Base-by-base conservation (phyloP, 371 early-diverging fungal species). In the Saksenaea oblongispora region DNA sequence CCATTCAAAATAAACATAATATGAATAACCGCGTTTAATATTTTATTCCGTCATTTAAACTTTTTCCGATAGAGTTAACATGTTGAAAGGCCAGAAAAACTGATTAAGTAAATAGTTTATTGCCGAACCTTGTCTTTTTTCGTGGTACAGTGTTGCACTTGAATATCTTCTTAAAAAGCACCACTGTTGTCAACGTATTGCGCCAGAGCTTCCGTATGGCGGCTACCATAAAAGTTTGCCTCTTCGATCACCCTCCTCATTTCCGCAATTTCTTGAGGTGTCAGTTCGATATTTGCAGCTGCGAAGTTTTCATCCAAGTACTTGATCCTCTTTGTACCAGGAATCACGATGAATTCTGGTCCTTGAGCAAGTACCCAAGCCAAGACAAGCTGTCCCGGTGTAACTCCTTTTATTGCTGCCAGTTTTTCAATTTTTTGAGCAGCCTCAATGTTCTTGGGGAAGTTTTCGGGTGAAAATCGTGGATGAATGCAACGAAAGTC, bases 351-450 rank as follows among this genome's bases (percentile, higher is more conserved):
- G 44, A 82, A 73, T 13, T 69, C 73, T 13, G 44, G 34, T 3
- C 75, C 75, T 62, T 81, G 81, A 15, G 77, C 71, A 57, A 85
- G 65, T 11, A 89, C 74, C 88, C 90, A 89, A 0, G 85, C 82
- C 37, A 89, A 70, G 5, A 75, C 75, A 15, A 87, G 58, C 64
- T 87, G 84, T 3, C 75, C 56, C 3, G 80, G 56, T 4, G 77
- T 74, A 34, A 67, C 62, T 4, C 73, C 71, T 56, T 84, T 85
- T 58, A 69, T 64, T 13, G 61, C 65, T n/a, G 86, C 86, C 9
- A 86, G 42, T 0, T 24, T 65, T 15, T 73, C 61, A 31, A 87
- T 68, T 22, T 74, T 77, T 15, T 80, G 65, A 13, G 82, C 87
- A 13, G 86, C 67, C 65, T 81, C 73, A 22, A 86, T 64, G 63